Conservation (phyloP, 108 stramenopile species). For the Fistulifera pelliculosa region DNA sequence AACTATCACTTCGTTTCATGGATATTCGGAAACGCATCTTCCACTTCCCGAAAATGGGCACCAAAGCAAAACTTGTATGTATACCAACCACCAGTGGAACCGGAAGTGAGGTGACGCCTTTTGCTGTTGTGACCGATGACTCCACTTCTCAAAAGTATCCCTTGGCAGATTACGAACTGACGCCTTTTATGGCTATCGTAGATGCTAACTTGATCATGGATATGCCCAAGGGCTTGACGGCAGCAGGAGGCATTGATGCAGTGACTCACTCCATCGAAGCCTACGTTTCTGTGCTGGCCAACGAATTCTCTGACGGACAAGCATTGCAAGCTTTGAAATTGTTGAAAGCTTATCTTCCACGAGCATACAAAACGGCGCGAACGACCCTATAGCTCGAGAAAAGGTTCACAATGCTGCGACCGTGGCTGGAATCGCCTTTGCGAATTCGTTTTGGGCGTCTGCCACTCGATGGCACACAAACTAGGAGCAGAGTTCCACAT, state of each 20-base stretch:
- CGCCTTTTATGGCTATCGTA: slow-evolving; percentile 25
- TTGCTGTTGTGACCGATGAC: slow-evolving; percentile 30
- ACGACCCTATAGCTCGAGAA: slow-evolving; percentile 10
- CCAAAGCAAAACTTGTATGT: slow-evolving; percentile 20
- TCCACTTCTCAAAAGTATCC: slow-evolving; percentile 19
- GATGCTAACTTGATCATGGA: slow-evolving; percentile 19
- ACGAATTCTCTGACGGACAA: slow-evolving; percentile 29
- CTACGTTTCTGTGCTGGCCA: slow-evolving; percentile 25
- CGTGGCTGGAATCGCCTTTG: slow-evolving; percentile 29
- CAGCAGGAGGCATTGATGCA: slow-evolving; percentile 22
- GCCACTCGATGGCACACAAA: slow-evolving; percentile 31
- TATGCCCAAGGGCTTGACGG: slow-evolving; percentile 21
- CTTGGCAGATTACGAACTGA: slow-evolving; percentile 21
- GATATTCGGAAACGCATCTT: slow-evolving; percentile 28
- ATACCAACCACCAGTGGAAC: slow-evolving; percentile 44
- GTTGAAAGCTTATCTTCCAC: slow-evolving; percentile 17
- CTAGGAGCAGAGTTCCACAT: slow-evolving; percentile 25
- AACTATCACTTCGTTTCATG: slow-evolving; percentile 22
- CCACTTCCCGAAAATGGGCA: slow-evolving; percentile 27
- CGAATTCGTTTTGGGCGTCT: slow-evolving; percentile 30
- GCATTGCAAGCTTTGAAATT: slow-evolving; percentile 26
- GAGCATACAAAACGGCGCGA: slow-evolving; percentile 20
- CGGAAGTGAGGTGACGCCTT: slow-evolving; percentile 28
- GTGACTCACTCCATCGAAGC: slow-evolving; percentile 31
- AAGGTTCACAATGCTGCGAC: slow-evolving; percentile 24